Evolutionary conservation across 1,284 basidiomycete species (phyloP).

Genomic region (Cystobasidiaceae sp.): DNA sequence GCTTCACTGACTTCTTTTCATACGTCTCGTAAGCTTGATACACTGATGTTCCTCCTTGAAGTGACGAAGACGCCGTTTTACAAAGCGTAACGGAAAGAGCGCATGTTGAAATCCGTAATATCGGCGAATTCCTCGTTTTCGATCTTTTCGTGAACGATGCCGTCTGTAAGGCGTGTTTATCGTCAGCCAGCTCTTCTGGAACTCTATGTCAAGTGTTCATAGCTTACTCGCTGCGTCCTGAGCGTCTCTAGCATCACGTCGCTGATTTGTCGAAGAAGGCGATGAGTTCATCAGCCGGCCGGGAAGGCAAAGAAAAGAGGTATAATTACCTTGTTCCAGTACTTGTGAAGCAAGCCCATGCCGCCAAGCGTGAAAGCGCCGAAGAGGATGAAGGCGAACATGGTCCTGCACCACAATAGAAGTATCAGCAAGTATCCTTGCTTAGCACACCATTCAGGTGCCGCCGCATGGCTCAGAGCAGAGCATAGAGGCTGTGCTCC

Average conservation of each 20-base stretch:
- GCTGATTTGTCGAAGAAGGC: too few relatives aligned
- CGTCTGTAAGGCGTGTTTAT: neutral
- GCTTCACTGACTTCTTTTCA: too few relatives aligned
- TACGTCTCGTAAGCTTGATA: too few relatives aligned
- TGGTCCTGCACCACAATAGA: conserved; percentile 8
- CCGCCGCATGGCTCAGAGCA: too few relatives aligned
- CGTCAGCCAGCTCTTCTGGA: too few relatives aligned
- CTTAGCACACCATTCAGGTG: neutral
- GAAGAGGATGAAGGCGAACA: conserved; percentile 42
- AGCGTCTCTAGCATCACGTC: conserved; percentile 24
- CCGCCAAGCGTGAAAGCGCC: conserved; percentile 33
- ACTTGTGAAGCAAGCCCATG: conserved; percentile 36
- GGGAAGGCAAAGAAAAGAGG: too few relatives aligned
- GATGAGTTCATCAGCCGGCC: too few relatives aligned
- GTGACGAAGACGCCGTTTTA: too few relatives aligned
- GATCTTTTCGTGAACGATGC: conserved; percentile 20
- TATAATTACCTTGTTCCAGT: conserved; percentile 45
- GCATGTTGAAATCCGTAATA: conserved; percentile 44
- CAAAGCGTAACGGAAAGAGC: conserved; percentile 44
- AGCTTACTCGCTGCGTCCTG: conserved; percentile 14
- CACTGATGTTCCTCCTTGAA: too few relatives aligned
- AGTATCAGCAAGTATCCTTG: neutral
- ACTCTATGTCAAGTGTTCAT: neutral
- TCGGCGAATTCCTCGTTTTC: conserved; percentile 42
- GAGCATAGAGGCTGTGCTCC: too few relatives aligned